Percentiles rank a stretch among this genome's conserved stretches.
These are phyloP conservation scores for Tylopilus sp. DNA, from an alignment of 1,284 basidiomycete genomes.

Conservation along the genomic window DNA sequence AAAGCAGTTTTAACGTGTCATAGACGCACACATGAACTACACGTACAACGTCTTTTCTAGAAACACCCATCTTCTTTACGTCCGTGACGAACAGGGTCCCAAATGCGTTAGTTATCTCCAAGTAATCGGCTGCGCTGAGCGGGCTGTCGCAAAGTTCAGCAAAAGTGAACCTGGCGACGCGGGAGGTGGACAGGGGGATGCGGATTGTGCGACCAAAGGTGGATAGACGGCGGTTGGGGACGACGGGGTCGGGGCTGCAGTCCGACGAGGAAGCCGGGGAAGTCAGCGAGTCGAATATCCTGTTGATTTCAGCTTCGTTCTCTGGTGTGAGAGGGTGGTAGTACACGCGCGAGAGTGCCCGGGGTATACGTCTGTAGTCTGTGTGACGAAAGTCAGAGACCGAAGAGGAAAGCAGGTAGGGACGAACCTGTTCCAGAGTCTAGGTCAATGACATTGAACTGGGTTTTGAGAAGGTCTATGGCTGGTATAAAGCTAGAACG, in stretches of 20 bases:
- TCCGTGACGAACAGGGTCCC: conserved; percentile 85
- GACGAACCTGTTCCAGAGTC: conserved; percentile 85
- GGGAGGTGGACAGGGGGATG: conserved; percentile 77
- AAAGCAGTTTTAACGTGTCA: neutral
- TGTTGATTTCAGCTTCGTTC: conserved; percentile 69
- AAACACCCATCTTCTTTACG: conserved; percentile 85
- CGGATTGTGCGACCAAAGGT: conserved; percentile 87
- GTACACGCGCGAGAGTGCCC: conserved; percentile 90
- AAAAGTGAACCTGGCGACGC: conserved; percentile 87
- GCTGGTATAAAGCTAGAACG: conserved; percentile 94
- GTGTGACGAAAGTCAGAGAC: conserved; percentile 17
- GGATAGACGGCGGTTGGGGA: conserved; percentile 62
- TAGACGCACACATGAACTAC: neutral
- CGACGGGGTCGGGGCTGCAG: conserved; percentile 46
- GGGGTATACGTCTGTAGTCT: conserved; percentile 92
- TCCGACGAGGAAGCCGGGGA: conserved; percentile 37
- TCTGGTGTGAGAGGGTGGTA: conserved; percentile 73
- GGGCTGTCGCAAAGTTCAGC: conserved; percentile 86
- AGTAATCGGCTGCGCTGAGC: conserved; percentile 91
- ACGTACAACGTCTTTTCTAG: conserved; percentile 80
- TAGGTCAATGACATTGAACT: conserved; percentile 85
- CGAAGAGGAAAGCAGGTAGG: neutral
- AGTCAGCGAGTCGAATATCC: conserved; percentile 76
- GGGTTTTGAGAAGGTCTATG: conserved; percentile 88
- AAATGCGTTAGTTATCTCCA: conserved; percentile 90